phyloP scores from a whole-genome alignment of 257 asterid genomes.

The Apocynum venetum region DNA sequence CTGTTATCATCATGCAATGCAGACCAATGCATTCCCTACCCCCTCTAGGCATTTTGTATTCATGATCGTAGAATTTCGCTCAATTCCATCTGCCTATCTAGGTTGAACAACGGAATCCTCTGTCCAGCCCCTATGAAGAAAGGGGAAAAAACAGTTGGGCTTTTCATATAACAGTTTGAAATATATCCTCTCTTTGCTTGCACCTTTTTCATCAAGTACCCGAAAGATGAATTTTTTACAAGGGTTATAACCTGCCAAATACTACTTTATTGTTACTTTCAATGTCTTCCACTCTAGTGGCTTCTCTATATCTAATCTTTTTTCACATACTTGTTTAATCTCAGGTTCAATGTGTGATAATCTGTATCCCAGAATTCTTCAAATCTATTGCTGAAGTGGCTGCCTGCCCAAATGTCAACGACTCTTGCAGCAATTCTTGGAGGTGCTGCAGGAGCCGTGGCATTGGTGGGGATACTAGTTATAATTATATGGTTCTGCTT shows the following conservation, averaged over 20 bases:
- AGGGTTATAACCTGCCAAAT: not conserved
- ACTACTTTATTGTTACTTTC: not conserved
- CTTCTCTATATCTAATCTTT: conserved; percentile 6
- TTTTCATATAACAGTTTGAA: not conserved
- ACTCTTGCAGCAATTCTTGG: conserved; percentile 94
- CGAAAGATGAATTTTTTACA: not conserved
- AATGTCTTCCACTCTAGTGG: not conserved
- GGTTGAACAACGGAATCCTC: not conserved
- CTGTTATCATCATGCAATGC: not conserved
- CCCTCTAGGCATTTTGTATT: not conserved
- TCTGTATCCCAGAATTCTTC: conserved; percentile 24
- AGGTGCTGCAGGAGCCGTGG: conserved; percentile 99
- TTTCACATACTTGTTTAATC: conserved; percentile 15
- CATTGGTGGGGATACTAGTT: conserved; percentile 56
- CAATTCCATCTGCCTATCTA: not conserved
- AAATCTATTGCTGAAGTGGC: conserved; percentile 47
- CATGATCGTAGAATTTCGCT: not conserved
- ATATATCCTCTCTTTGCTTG: too few species aligned
- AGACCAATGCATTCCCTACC: not conserved
- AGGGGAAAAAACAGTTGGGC: not conserved
- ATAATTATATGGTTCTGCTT: conserved; percentile 54
- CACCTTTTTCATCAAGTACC: not conserved
- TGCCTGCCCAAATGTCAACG: conserved; percentile 78
- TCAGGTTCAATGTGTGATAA: conserved; percentile 55
- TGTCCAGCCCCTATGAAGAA: not conserved